Evolutionary conservation across 768 basidiomycete genomes (phyloP), one percentile per base, ranked within the genome.

Genomic region (Suillus decipiens): DNA sequence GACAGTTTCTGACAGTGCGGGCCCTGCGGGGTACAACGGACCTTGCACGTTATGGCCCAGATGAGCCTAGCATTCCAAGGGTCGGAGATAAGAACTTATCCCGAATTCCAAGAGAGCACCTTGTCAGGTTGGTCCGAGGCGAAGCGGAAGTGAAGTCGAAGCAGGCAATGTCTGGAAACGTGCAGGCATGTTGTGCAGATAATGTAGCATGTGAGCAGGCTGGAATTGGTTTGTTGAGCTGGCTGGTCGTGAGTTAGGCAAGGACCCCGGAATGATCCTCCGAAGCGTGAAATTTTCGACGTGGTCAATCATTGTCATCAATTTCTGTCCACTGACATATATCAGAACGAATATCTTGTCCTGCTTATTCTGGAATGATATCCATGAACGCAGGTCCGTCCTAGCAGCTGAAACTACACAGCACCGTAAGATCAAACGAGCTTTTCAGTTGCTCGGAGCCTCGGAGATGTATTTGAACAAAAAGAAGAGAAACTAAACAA

Each of bases 141-240:
- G 3, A 34, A n/a, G 19, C 51, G 31, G 51, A 53, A 53, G 33
- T 53, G 31, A 33, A 33, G 17, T 33, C 2, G 31, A 7, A 28
- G 15, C 14, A 28, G 6, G 28, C 28, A 28, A 28, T 28, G 28
- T 28, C 28, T 28, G 28, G 48, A 50, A 31, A 50, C 15, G 48
- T 28, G 24, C 4, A 15, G 17, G 28, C 48, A 50, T 31, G 50
- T 51, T 33, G 51, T 34, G 3, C 11, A 34, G 33, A 53, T 53
- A 53, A 31, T 33, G 33, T 11, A 53, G 33, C 51, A 53, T 33
- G 31, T 34, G 33, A 53, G 51, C 51, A 34, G 33, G 51, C 31
- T 53, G 51, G 6, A 53, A 51, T 51, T 51, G 31, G 50, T 19
- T 31, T 51, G 17, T 51, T 28, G 48, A 50, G 50, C 17, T 50